These are phyloP conservation scores for Salix purpurea DNA, from an alignment of 345 rosid species.

Conservation along the genomic window DNA sequence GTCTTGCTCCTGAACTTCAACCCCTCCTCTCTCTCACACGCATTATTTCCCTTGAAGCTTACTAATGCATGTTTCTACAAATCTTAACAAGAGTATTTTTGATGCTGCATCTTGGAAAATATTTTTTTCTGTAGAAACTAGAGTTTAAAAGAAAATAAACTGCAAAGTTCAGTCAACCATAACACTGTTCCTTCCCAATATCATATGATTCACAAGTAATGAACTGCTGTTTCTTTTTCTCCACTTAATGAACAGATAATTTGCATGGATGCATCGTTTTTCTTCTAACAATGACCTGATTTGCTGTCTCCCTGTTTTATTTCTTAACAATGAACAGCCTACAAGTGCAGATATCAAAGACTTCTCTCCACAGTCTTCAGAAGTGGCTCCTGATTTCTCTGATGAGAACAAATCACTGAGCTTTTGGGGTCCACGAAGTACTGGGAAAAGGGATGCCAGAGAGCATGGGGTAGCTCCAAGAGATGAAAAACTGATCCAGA, in stretches of 20 bases:
- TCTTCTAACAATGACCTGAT: neutral
- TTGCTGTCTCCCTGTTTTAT: slow-evolving; percentile 10
- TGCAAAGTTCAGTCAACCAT: neutral
- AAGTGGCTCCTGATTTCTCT: slow-evolving; percentile 17
- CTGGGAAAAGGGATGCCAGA: slow-evolving; percentile 11
- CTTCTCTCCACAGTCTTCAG: slow-evolving; percentile 4
- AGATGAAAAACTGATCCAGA: slow-evolving; percentile 10
- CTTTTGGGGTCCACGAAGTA: slow-evolving; percentile 1
- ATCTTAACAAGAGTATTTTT: neutral
- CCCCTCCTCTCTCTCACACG: neutral
- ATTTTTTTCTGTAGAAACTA: neutral
- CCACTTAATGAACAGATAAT: neutral
- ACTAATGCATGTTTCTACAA: neutral
- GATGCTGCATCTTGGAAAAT: neutral
- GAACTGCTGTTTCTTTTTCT: neutral
- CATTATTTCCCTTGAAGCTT: neutral
- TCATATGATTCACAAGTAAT: neutral
- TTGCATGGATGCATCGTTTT: neutral
- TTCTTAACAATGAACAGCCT: slow-evolving; percentile 23
- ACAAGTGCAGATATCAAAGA: slow-evolving; percentile 4
- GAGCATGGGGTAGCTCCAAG: slow-evolving; percentile 8
- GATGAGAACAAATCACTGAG: slow-evolving; percentile 12
- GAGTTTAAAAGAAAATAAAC: neutral
- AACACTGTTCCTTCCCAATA: neutral
- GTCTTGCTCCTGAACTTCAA: neutral